Base-by-base conservation (phyloP, 129 eudicot species). In the Glebionis coronaria region DNA sequence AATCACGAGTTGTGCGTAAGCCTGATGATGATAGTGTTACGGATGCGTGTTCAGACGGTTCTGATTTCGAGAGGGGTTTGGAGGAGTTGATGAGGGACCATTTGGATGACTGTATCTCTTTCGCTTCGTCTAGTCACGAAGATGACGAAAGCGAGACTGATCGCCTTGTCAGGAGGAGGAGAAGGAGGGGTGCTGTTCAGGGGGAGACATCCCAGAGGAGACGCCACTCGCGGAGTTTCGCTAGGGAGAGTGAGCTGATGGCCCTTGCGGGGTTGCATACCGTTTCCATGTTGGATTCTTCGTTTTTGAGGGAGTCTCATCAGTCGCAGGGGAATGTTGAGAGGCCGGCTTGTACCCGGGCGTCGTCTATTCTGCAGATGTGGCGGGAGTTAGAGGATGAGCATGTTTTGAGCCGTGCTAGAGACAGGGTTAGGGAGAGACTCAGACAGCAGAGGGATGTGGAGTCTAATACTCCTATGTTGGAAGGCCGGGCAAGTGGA, bases 351-450 rank as follows among this genome's bases (percentile, higher is more conserved):
- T 73, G 82, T 73, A 76, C 97, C 3, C 81, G 76, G 21, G 84
- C 95, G 4, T 93, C 97, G 2, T 82, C 98, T 45, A 93, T 93
- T 28, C 75, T 93, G 78, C 98, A 88, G 70, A 93, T 86, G 98
- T 93, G 98, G 97, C 65, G 98, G 72, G 98, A 89, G 70, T 77
- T 93, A 84, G 98, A 93, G 72, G 98, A 93, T 35, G 97, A 89
- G 16, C 98, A 93, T 46, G 79, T 75, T 44, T 56, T 88, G 47
- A 82, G 71, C 66, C 84, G 82, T 64, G 87, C 96, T 15, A 85
- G 90, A 3, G 96, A 71, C 63, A 83, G 97, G 79, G 95, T 81
- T 14, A 81, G 96, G 55, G 96, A 83, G 44, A 75, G 96, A 44
- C 72, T 88, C 79, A 74, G 84, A 57, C 98, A 78, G 44, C 89